Base-by-base conservation (phyloP, 352 stramenopile species). In the Blastocystis sp. region DNA sequence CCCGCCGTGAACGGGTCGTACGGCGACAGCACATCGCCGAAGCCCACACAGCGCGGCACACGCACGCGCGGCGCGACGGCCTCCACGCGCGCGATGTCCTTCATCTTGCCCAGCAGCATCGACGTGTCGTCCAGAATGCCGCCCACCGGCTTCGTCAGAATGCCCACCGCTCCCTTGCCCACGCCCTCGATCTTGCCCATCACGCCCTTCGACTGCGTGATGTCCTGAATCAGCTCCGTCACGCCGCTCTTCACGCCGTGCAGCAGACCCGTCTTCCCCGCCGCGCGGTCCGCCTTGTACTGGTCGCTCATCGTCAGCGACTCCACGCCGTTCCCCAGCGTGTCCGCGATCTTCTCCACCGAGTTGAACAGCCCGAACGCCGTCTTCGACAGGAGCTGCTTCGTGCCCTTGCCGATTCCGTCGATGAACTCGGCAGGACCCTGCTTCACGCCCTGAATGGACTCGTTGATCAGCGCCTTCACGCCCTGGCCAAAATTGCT, bases 401-500 rank as follows among this genome's bases (percentile, higher is more conserved):
- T 95, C 11, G 93, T 95, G 38, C 93, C 93, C 76, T 90, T 95
- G 57, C 94, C 92, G 60, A 95, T 95, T 0, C 93, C 91, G 9
- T 95, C 63, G 2, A 93, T 93, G 43, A 95, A 94, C 77, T 95
- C 93, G 68, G 94, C 92, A 69, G 95, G 93, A 3, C 64, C 69
- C 28, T 89, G 66, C 1, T 95, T 90, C 21, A 96, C 89, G 91
- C 95, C 95, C 80, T 95, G 93, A 24, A 93, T 93, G 19, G 93
- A 93, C 9, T 93, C 95, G 87, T 95, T 95, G 84, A 96, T 95
- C 90, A 96, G 95, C 68, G 95, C 93, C 57, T 94, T 94, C 2
- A 96, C 92, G 42, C 93, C 93, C 0, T 93, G 93, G 38, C 93
- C 93, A 1, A 96, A 77, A 2, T 92, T 94, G 65, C 92, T 95